Evolutionary conservation across 108 stramenopile species (phyloP), one percentile per base, ranked within the genome.

Genomic region (Discostella stelligeroides): DNA sequence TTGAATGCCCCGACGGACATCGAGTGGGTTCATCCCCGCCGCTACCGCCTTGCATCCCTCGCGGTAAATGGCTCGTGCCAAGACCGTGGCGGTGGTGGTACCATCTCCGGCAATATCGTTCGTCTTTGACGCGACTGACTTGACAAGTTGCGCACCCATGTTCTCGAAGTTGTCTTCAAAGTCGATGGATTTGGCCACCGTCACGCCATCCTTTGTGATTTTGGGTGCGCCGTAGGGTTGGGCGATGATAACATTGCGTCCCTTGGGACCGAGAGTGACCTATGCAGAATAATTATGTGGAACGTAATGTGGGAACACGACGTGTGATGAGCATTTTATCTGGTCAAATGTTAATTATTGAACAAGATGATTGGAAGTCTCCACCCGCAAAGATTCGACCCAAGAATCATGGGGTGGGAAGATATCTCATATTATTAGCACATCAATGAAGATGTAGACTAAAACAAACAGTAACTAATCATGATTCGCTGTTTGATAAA

Each of bases 181-280:
- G 84, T 99, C 99, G 70, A 99, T 98, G 72, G 92, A 81, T 86
- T 99, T 99, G 68, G 99, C 99, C 17, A 99, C 99, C 8, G 99
- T 98, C 18, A 99, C 99, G 56, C 99, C 99, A 81, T 99, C 98
- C 88, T 99, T 99, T 68, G 99, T 99, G 76, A 99, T 98, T 84
- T 98, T 98, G 38, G 99, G 98, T 28, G 97, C 81, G n/a, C 99
- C 99, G 75, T 96, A 99, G 34, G 97, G 87, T 83, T 99, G 99
- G 28, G 96, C 96, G 74, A 99, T 92, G 74, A 99, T 97, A 50
- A 96, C 99, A 82, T 98, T 99, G 60, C 99, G 97, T 54, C 99
- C 99, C 85, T 99, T 99, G 62, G 99, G 99, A 50, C 99, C 99
- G 49, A 99, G 91, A 43, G 99, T 99, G 27, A 99, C 99, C 92